A percentile compares a stretch with the other conserved stretches of the same genome.
Evolutionary conservation across 768 basidiomycete genomes (phyloP).

Genomic region (Neoboletus brunneissimus): DNA sequence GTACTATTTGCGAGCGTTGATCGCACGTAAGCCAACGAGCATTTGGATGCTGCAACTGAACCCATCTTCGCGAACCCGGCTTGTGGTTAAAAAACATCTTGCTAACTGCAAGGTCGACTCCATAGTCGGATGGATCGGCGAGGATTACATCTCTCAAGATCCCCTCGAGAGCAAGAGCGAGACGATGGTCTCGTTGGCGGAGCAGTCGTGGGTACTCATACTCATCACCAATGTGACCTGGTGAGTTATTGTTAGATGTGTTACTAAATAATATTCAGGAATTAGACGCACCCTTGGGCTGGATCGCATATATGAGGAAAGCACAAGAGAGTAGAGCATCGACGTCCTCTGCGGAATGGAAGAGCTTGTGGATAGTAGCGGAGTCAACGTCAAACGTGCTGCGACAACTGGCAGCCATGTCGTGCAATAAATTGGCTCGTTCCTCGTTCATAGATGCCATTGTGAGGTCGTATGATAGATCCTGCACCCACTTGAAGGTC

Average conservation of each 20-base stretch:
- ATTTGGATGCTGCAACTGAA: no score
- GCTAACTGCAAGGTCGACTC: no score
- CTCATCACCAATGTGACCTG: no score
- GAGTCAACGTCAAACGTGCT: not conserved
- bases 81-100: no score
- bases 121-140: not conserved
- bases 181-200: constrained; percentile 22
- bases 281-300: not conserved
- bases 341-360: constrained; percentile 16
- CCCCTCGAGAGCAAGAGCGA: constrained; percentile 19
- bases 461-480: not conserved
- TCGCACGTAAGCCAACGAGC: no score
- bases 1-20: not conserved
- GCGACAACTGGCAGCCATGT: not conserved
- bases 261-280: not conserved
- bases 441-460: not conserved
- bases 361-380: not conserved
- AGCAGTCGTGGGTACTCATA: not conserved
- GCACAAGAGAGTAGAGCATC: constrained; percentile 20
- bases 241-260: no score
- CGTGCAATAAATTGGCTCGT: not conserved
- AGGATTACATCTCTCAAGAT: not conserved
- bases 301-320: constrained; percentile 19
- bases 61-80: no score
- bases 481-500: not conserved